These are phyloP conservation scores for Suhomyces maxii DNA, from an alignment of 1,139 yeast species.

Conservation along the genomic window DNA sequence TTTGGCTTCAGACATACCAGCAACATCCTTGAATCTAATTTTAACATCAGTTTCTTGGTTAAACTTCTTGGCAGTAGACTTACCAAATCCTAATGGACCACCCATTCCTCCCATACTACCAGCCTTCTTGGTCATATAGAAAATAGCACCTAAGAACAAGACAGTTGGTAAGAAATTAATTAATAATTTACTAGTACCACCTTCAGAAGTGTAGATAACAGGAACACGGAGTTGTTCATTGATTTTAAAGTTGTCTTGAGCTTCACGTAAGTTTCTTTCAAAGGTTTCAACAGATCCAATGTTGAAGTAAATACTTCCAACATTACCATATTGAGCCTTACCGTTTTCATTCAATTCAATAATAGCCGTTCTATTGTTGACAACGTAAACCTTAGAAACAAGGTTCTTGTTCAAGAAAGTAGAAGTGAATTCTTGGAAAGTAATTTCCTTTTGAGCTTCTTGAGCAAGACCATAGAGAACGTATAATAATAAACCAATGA, in stretches of 20 bases:
- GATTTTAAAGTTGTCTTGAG: constrained; percentile 68
- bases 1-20: constrained; percentile 97
- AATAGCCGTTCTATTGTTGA: constrained; percentile 40
- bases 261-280: constrained; percentile 76
- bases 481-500: constrained; percentile 28
- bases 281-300: constrained; percentile 93
- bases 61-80: constrained; percentile 86
- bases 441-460: constrained; percentile 31
- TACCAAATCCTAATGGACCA: constrained; percentile 75
- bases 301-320: constrained; percentile 48
- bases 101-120: constrained; percentile 61
- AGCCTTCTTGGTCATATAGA: constrained; percentile 64
- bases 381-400: constrained; percentile 38
- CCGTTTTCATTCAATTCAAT: constrained; percentile 44
- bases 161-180: constrained; percentile 83
- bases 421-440: constrained; percentile 47
- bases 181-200: constrained; percentile 60
- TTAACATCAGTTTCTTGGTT: constrained; percentile 91
- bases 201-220: constrained; percentile 73
- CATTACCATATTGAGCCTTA: constrained; percentile 25
- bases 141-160: constrained; percentile 80
- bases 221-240: constrained; percentile 73
- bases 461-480: constrained; percentile 19
- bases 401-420: constrained; percentile 41
- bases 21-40: constrained; percentile 88